Conservation (phyloP, 2,329 filamentous ascomycete species). For the Paecilomyces formosus region DNA sequence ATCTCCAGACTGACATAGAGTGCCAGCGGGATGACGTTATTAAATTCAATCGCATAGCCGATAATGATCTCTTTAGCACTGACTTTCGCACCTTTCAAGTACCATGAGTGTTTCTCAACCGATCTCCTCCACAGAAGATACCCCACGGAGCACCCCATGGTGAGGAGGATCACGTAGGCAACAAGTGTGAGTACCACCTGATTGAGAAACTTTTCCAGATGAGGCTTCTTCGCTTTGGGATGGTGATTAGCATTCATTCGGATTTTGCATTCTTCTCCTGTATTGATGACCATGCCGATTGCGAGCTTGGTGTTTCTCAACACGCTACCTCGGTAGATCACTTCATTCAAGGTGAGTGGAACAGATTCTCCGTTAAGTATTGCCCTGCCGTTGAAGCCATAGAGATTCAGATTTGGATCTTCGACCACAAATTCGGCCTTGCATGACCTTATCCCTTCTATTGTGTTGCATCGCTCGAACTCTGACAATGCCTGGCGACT, state of each 20-base stretch:
- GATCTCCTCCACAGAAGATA: slow-evolving; percentile 61
- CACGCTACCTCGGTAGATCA: slow-evolving; percentile 69
- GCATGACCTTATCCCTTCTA: slow-evolving; percentile 8
- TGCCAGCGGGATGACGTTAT: slow-evolving; percentile 77
- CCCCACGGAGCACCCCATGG: slow-evolving; percentile 31
- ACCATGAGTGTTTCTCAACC: slow-evolving; percentile 58
- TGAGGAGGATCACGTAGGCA: slow-evolving; percentile 53
- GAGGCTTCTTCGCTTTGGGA: slow-evolving; percentile 69
- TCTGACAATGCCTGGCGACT: slow-evolving; percentile 52
- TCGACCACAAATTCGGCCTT: slow-evolving; percentile 43
- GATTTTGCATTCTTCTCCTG: slow-evolving; percentile 84
- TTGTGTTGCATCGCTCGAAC: slow-evolving; percentile 28
- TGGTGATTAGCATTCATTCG: slow-evolving; percentile 86
- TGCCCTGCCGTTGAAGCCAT: slow-evolving; percentile 51
- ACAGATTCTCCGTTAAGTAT: slow-evolving; percentile 41
- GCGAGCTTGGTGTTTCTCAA: slow-evolving; percentile 65
- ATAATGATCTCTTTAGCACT: slow-evolving; percentile 65
- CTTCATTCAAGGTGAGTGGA: slow-evolving; percentile 64
- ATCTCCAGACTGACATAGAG: slow-evolving; percentile 84
- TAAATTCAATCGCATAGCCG: slow-evolving; percentile 81
- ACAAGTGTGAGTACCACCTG: slow-evolving; percentile 71
- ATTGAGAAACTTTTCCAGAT: slow-evolving; percentile 68
- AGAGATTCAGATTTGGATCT: slow-evolving; percentile 51
- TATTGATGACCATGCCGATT: slow-evolving; percentile 70
- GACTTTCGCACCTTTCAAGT: slow-evolving; percentile 55